phyloP scores from a whole-genome alignment of 78 protist species.

The Dictyostelium citrinum region DNA sequence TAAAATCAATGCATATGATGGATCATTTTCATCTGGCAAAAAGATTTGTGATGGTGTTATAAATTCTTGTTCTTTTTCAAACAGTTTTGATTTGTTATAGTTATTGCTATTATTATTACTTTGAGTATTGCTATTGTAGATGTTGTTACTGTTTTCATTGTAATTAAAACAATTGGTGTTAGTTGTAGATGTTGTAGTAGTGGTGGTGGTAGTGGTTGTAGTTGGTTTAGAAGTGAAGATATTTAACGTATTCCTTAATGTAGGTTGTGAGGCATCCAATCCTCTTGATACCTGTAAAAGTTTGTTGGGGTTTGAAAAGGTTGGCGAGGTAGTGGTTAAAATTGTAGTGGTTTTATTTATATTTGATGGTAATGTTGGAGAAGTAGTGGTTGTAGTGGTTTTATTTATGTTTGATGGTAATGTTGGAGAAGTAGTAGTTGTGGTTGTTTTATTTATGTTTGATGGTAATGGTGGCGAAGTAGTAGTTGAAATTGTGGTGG shows the following conservation, averaged over 20 bases:
- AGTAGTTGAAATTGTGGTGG: background rate
- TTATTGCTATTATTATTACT: background rate
- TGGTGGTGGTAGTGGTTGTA: slow-evolving; percentile 5
- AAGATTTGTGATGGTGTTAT: background rate
- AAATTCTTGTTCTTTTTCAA: background rate
- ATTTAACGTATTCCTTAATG: background rate
- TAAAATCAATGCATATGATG: background rate
- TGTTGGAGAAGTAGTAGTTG: background rate
- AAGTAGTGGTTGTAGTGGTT: background rate
- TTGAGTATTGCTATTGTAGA: background rate
- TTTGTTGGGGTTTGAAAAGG: too few relatives aligned
- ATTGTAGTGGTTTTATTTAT: background rate
- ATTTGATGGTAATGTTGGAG: background rate
- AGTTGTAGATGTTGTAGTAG: background rate
- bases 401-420: background rate
- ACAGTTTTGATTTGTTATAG: background rate
- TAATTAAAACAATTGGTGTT: background rate
- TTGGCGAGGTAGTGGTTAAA: background rate
- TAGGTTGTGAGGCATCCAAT: background rate
- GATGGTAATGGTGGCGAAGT: background rate
- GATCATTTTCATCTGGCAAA: background rate
- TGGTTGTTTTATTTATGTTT: background rate
- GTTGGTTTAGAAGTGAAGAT: background rate
- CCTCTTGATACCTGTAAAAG: too few relatives aligned
- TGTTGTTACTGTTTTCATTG: background rate